These are phyloP conservation scores for Trichothecium sympodiale DNA, from an alignment of 2,329 filamentous ascomycete species.

Conservation along the genomic window DNA sequence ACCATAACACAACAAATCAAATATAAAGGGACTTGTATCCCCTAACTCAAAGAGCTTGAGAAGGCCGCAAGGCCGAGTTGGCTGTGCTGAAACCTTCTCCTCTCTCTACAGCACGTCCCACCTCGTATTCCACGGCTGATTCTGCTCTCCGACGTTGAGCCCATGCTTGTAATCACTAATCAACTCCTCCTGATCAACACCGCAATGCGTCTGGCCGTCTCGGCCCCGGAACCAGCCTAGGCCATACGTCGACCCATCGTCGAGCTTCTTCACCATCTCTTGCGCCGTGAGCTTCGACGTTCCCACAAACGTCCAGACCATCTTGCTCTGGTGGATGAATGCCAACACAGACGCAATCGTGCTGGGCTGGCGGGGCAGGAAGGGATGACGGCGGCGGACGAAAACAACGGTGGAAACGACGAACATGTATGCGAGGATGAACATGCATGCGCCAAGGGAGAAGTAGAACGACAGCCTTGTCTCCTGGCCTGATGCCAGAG, in stretches of 20 bases:
- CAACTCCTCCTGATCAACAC: constrained; percentile 68
- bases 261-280: constrained; percentile 51
- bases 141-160: constrained; percentile 33
- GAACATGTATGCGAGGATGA: constrained; percentile 57
- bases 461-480: constrained; percentile 54
- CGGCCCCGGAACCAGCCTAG: constrained; percentile 67
- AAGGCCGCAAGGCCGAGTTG: constrained; percentile 3
- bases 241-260: constrained; percentile 54
- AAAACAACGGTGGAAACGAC: constrained; percentile 50
- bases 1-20: too few species aligned
- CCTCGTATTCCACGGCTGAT: constrained; percentile 38
- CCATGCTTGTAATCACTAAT: constrained; percentile 55
- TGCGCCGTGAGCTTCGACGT: constrained; percentile 51
- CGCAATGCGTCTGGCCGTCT: constrained; percentile 64
- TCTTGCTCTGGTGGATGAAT: constrained; percentile 71
- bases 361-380: constrained; percentile 67
- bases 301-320: constrained; percentile 65
- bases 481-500: constrained; percentile 43
- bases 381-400: constrained; percentile 51
- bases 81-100: constrained; percentile 4
- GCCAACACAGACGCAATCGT: constrained; percentile 68
- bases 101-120: constrained; percentile 20
- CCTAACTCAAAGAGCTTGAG: constrained; percentile 1
- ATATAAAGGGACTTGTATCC: too few species aligned
- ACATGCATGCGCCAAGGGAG: constrained; percentile 48